A percentile compares a stretch with the other conserved stretches of the same genome.
phyloP scores from a whole-genome alignment of 2,329 filamentous ascomycete genomes.

The Fusarium sp. region DNA sequence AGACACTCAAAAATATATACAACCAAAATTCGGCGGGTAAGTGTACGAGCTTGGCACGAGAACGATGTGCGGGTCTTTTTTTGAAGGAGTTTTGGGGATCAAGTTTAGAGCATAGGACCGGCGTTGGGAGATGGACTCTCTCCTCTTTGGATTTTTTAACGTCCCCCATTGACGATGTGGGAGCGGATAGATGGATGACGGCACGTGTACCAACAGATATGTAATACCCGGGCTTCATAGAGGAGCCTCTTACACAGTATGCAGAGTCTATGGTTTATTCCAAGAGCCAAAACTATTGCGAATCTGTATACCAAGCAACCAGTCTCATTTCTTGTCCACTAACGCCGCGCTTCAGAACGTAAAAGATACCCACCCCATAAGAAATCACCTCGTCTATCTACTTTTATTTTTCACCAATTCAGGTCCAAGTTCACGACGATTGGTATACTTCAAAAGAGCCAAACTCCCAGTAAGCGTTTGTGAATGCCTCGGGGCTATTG shows the following conservation, averaged over 20 bases:
- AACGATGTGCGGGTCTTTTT: slow-evolving; percentile 33
- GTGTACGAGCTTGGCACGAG: too few relatives aligned
- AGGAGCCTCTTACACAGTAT: slow-evolving; percentile 34
- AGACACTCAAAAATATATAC: slow-evolving; percentile 2
- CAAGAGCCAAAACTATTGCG: slow-evolving; percentile 11
- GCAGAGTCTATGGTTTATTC: slow-evolving; percentile 27
- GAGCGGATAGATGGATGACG: slow-evolving; percentile 24
- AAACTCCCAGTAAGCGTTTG: slow-evolving; percentile 77
- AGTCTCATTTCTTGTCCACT: slow-evolving; percentile 3
- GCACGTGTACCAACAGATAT: slow-evolving; percentile 41
- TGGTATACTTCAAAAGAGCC: slow-evolving; percentile 72
- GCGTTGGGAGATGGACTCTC: slow-evolving; percentile 52
- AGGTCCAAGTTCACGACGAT: slow-evolving; percentile 37
- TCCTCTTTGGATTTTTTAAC: slow-evolving; percentile 47
- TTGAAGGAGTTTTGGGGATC: slow-evolving; percentile 48
- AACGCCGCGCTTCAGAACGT: slow-evolving; percentile 46
- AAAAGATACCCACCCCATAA: background rate
- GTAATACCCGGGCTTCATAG: slow-evolving; percentile 40
- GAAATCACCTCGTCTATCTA: background rate
- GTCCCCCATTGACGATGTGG: slow-evolving; percentile 15
- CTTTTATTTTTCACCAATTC: background rate
- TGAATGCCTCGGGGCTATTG: slow-evolving; percentile 69
- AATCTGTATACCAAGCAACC: slow-evolving; percentile 9
- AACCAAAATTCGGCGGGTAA: slow-evolving; percentile 6
- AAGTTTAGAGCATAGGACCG: slow-evolving; percentile 51